These are phyloP conservation scores for Prototheca cutis DNA, from an alignment of 163 green algal genomes.

Conservation along the genomic window DNA sequence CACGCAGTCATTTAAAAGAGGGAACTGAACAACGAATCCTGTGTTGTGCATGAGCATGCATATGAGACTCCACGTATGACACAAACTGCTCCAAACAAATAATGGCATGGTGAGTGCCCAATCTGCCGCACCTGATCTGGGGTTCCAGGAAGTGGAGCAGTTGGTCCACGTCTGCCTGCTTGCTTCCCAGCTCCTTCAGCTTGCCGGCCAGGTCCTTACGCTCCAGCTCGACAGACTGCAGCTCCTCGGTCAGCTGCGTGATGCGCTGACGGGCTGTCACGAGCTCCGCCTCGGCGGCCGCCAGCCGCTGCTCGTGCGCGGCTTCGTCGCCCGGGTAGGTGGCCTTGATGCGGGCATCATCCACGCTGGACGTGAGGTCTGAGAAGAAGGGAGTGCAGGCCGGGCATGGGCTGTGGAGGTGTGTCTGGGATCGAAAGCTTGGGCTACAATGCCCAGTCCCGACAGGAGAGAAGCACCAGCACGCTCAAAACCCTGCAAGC, in stretches of 20 bases:
- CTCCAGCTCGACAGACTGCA: constrained; percentile 13
- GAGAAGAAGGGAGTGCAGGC: background rate
- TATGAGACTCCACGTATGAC: too few relatives aligned
- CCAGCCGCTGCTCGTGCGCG: constrained; percentile 10
- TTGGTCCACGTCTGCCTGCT: constrained; percentile 13
- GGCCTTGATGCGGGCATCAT: constrained; percentile 1
- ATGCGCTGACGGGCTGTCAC: constrained; percentile 4
- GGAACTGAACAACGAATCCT: too few relatives aligned
- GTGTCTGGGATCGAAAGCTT: background rate
- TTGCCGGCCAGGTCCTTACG: constrained; percentile 1
- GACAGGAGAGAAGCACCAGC: too few relatives aligned
- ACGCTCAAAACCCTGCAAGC: too few relatives aligned
- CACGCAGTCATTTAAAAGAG: too few relatives aligned
- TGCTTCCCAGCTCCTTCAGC: constrained; percentile 5
- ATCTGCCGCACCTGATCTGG: constrained; percentile 13
- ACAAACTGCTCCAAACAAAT: too few relatives aligned
- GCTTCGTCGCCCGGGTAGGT: constrained; percentile 15
- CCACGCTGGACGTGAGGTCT: constrained; percentile 12
- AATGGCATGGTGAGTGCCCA: too few relatives aligned
- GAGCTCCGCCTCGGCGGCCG: background rate
- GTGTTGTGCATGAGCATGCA: too few relatives aligned
- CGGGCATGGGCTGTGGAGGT: too few relatives aligned
- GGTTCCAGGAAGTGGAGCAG: constrained; percentile 16
- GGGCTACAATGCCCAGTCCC: background rate
- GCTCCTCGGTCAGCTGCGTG: constrained; percentile 10